phyloP scores from a whole-genome alignment of 176 grass and related monocot species.

The Miscanthus lutarioriparius region DNA sequence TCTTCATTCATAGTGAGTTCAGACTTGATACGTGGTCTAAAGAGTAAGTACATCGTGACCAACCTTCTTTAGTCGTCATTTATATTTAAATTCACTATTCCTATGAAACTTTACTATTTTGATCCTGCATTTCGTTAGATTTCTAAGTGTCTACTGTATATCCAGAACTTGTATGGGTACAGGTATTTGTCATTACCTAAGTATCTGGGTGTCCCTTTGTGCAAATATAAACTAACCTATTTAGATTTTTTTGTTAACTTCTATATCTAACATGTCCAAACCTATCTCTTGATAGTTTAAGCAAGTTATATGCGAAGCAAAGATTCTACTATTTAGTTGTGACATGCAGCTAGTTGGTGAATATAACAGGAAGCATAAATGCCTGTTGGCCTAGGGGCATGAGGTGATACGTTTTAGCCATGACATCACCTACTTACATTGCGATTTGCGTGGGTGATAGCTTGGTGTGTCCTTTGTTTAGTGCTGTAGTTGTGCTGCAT shows the following conservation, averaged over 20 bases:
- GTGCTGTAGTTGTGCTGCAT: neutral
- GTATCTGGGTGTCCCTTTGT: neutral
- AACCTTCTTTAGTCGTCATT: neutral
- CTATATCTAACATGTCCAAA: neutral
- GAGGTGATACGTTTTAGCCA: neutral
- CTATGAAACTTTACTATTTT: slow-evolving; percentile 16
- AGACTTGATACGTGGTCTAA: slow-evolving; percentile 69
- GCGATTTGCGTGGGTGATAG: neutral
- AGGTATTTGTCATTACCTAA: neutral
- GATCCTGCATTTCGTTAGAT: slow-evolving; percentile 12
- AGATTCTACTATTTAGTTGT: slow-evolving; percentile 11
- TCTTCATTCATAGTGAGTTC: slow-evolving; percentile 73
- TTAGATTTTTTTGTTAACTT: neutral
- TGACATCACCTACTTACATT: neutral
- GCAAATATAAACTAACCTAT: neutral
- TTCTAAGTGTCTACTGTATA: slow-evolving; percentile 12
- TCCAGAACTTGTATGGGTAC: neutral
- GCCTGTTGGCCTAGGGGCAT: neutral
- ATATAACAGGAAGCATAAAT: neutral
- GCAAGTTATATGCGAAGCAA: neutral
- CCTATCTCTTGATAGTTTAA: neutral
- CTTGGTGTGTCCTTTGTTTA: neutral
- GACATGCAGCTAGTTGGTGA: slow-evolving; percentile 12
- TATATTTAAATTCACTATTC: slow-evolving; percentile 19
- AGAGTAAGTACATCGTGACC: slow-evolving; percentile 63